Base-by-base conservation (phyloP, 1,284 basidiomycete genomes). In the Meira miltonrushii region DNA sequence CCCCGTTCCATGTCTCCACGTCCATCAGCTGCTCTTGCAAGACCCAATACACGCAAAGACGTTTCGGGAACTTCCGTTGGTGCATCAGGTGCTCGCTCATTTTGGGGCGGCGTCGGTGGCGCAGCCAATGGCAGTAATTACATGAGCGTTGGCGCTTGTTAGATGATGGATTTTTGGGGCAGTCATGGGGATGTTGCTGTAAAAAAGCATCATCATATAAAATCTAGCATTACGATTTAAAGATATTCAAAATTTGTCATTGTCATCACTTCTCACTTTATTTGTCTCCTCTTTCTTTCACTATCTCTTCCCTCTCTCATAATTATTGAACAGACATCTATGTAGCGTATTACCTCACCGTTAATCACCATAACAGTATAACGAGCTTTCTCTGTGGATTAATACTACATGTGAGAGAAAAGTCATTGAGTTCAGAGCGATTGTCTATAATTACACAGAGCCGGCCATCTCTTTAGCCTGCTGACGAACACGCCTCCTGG, bases 11-110 rank as follows among this genome's bases (percentile, higher is more conserved):
- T 56, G 43, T 64, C 61, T 39, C 67, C 66, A 8, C 58, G 66
- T 19, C 68, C 68, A 0, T 62, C 60, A 38, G 61, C 65, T 5
- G 51, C 56, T 6, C 44, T 67, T 44, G 47, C 59, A 28, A 62
- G 65, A 44, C 51, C 68, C 25, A 71, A 71, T 54, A 68, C 66
- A 23, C 68, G 66, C 63, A 71, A 71, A 61, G 68, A 71, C 47
- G 57, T 71, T 17, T 55, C 60, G 40, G 13, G 39, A 17, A 48
- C 54, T 25, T 23, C 25, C 3, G 43, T n/a, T 33, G 17, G 39
- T 47, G 23, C 23, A 15, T 15, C 10, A 6, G 48, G 19, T 15
- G 13, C 54, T 15, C 13, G 38, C n/a, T 61, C 60, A 51, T 69
- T 69, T 59, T 69, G 67, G 67, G 67, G 67, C 23, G 67, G 67